Conservation (phyloP, 768 basidiomycete genomes). For the Hypsizygus marmoreus region DNA sequence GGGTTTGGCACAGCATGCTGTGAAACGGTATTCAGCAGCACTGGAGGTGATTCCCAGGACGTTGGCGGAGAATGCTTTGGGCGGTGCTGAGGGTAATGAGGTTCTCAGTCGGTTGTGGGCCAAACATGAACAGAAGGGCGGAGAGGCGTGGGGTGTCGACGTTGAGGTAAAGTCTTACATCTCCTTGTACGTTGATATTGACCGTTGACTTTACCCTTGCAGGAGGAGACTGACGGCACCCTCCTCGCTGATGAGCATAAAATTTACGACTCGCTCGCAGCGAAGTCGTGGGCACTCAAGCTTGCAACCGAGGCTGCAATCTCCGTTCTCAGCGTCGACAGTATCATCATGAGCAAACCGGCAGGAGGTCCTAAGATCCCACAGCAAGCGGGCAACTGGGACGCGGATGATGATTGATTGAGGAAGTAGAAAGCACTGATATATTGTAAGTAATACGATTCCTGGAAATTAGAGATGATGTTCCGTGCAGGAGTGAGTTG, state of each 20-base stretch:
- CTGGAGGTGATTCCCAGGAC: slow-evolving; percentile 92
- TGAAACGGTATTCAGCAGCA: slow-evolving; percentile 85
- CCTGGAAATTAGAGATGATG: too few relatives aligned
- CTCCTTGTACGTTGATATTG: background rate
- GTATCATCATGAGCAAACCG: slow-evolving; percentile 97
- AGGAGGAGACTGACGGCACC: slow-evolving; percentile 83
- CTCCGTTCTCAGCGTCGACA: slow-evolving; percentile 91
- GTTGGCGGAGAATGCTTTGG: slow-evolving; percentile 92
- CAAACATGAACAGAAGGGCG: slow-evolving; percentile 78
- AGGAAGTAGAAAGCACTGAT: slow-evolving; percentile 1
- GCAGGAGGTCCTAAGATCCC: slow-evolving; percentile 87
- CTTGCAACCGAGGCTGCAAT: slow-evolving; percentile 92
- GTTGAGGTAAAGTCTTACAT: slow-evolving; percentile 64
- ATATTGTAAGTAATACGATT: slow-evolving; percentile 1
- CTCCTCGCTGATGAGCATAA: slow-evolving; percentile 59
- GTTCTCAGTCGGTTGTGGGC: slow-evolving; percentile 88
- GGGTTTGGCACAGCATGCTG: slow-evolving; percentile 91
- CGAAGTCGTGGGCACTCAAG: slow-evolving; percentile 87
- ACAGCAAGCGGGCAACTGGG: slow-evolving; percentile 87
- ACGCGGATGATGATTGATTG: slow-evolving; percentile 57
- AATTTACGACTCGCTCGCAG: slow-evolving; percentile 86
- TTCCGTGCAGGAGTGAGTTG: too few relatives aligned
- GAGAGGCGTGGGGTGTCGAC: slow-evolving; percentile 83
- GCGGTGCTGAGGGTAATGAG: slow-evolving; percentile 90
- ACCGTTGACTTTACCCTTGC: slow-evolving; percentile 3